Conservation (phyloP, 768 basidiomycete genomes). For the Harrya chromipes region DNA sequence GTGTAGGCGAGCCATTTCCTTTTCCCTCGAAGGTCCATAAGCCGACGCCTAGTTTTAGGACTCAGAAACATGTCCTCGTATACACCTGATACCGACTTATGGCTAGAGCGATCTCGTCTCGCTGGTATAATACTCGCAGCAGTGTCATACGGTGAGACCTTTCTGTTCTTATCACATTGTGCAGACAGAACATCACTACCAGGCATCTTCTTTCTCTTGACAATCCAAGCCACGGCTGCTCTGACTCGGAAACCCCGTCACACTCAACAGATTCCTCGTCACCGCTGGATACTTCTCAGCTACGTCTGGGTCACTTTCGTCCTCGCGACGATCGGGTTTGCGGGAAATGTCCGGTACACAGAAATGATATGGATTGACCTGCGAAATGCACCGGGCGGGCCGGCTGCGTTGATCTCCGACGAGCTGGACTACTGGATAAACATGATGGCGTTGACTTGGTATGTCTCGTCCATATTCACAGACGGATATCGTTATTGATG, state of each 20-base stretch:
- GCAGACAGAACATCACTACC: background rate
- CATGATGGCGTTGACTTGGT: slow-evolving; percentile 18
- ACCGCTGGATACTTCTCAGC: slow-evolving; percentile 10
- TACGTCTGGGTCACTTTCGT: slow-evolving; percentile 26
- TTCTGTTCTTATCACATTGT: background rate
- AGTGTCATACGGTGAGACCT: slow-evolving; percentile 21
- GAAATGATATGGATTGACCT: slow-evolving; percentile 34
- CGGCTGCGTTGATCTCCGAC: slow-evolving; percentile 11
- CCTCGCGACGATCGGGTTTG: slow-evolving; percentile 27
- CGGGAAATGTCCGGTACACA: slow-evolving; percentile 24
- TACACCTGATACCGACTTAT: slow-evolving; percentile 20
- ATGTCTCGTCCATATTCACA: background rate
- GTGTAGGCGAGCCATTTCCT: too few species aligned
- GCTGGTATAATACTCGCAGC: slow-evolving; percentile 19
- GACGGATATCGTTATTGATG: background rate
- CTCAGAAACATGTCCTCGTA: slow-evolving; percentile 13
- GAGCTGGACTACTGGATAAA: slow-evolving; percentile 20
- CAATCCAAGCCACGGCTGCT: slow-evolving; percentile 14
- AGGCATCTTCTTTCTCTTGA: slow-evolving; percentile 25
- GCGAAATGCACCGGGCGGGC: slow-evolving; percentile 15
- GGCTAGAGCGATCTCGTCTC: slow-evolving; percentile 28
- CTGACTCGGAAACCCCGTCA: slow-evolving; percentile 3
- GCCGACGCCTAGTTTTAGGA: too few species aligned
- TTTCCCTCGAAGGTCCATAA: too few species aligned
- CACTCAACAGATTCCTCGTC: background rate